Evolutionary conservation across 805 yeast species (phyloP).

Genomic region (Ogataea nakhonphanomensis): DNA sequence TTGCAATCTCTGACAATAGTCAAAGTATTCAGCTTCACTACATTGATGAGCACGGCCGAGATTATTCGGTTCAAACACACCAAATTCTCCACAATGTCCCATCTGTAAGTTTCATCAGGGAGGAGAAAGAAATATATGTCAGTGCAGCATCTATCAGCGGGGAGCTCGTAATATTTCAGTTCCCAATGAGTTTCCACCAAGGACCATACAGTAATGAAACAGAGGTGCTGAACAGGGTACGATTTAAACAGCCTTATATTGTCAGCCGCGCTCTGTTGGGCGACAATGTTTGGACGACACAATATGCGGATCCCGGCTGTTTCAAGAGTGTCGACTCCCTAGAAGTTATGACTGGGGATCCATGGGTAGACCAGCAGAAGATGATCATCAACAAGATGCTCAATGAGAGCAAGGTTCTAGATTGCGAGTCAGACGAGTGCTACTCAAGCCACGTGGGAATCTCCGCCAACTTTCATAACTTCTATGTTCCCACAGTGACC

Average conservation of each 20-base stretch:
- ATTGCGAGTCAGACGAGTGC: slow-evolving; percentile 38
- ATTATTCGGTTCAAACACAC: slow-evolving; percentile 33
- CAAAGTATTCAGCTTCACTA: slow-evolving; percentile 42
- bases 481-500: slow-evolving; percentile 25
- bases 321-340: slow-evolving; percentile 51
- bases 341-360: slow-evolving; percentile 47
- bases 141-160: slow-evolving; percentile 42
- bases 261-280: slow-evolving; percentile 35
- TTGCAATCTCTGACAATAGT: slow-evolving; percentile 55
- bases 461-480: slow-evolving; percentile 31
- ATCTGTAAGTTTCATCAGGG: slow-evolving; percentile 39
- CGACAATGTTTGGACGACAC: slow-evolving; percentile 55
- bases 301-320: slow-evolving; percentile 35
- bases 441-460: slow-evolving; percentile 39
- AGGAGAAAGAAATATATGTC: slow-evolving; percentile 28
- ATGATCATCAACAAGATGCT: slow-evolving; percentile 30
- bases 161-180: slow-evolving; percentile 40
- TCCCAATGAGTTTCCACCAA: slow-evolving; percentile 20
- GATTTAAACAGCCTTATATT: slow-evolving; percentile 33
- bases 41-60: slow-evolving; percentile 19
- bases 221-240: slow-evolving; percentile 17
- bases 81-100: slow-evolving; percentile 55
- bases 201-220: slow-evolving; percentile 12
- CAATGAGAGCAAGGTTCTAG: slow-evolving; percentile 41
- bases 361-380: slow-evolving; percentile 32